Percentiles rank a stretch among this genome's conserved stretches.
Evolutionary conservation across 2,329 filamentous ascomycete genomes (phyloP).

Genomic region (Diaporthe amygdali): DNA sequence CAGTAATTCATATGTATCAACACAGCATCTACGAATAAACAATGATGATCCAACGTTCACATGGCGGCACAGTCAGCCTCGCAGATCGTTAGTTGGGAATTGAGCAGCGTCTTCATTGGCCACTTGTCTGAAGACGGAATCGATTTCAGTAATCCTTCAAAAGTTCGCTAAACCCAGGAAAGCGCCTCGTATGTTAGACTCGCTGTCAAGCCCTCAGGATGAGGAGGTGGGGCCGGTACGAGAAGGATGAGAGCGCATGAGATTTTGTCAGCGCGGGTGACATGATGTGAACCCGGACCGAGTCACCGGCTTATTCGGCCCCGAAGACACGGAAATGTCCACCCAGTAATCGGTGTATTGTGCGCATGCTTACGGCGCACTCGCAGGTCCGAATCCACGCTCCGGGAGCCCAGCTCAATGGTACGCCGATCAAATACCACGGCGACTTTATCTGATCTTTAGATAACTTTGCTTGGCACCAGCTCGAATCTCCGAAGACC

Average conservation of each 20-base stretch:
- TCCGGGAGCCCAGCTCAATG: neutral
- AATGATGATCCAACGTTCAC: neutral
- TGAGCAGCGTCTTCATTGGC: neutral
- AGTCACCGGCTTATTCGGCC: neutral
- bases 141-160: neutral
- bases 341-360: neutral
- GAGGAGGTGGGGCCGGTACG: too few relatives aligned
- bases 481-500: neutral
- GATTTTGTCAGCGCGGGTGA: too few relatives aligned
- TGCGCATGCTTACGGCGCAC: neutral
- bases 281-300: neutral
- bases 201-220: too few relatives aligned
- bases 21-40: neutral
- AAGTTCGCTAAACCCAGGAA: neutral
- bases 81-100: too few relatives aligned
- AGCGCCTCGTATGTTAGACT: neutral
- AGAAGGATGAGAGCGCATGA: neutral
- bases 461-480: neutral
- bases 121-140: neutral
- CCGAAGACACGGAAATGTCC: neutral
- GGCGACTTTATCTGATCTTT: neutral
- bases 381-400: neutral
- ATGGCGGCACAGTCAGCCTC: neutral
- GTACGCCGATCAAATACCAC: neutral
- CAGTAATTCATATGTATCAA: slow-evolving; percentile 18